These are phyloP conservation scores for Pilasporangium apinafurcum DNA, from an alignment of 352 stramenopile genomes.

Conservation along the genomic window DNA sequence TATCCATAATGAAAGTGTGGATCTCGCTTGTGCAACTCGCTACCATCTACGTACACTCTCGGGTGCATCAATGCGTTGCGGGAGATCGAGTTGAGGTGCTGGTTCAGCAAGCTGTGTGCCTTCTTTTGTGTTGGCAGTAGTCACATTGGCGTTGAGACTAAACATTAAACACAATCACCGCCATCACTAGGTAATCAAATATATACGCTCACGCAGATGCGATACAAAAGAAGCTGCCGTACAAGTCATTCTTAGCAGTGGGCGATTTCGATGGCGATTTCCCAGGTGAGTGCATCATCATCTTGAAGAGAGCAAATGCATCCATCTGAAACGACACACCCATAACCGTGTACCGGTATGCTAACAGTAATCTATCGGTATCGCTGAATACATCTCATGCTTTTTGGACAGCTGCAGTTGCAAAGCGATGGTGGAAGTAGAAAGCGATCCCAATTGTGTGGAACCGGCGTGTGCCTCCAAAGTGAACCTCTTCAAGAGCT, in stretches of 20 bases:
- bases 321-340: no score
- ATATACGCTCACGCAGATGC: no score
- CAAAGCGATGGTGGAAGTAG: constrained; percentile 23
- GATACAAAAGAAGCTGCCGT: neutral
- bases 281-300: constrained; percentile 22
- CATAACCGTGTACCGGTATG: no score
- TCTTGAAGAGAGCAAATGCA: constrained; percentile 1
- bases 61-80: constrained; percentile 68
- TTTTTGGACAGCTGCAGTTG: constrained; percentile 2
- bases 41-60: constrained; percentile 27
- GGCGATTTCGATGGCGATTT: constrained; percentile 44
- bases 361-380: constrained; percentile 2
- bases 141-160: constrained; percentile 55
- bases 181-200: neutral
- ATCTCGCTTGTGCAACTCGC: neutral
- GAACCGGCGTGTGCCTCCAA: constrained; percentile 84
- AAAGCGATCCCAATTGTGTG: constrained; percentile 78
- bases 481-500: constrained; percentile 78
- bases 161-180: neutral
- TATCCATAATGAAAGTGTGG: neutral
- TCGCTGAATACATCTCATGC: neutral
- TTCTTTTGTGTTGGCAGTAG: constrained; percentile 41
- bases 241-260: constrained; percentile 17
- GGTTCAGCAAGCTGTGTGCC: constrained; percentile 73
- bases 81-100: constrained; percentile 66